Evolutionary conservation across 2,329 filamentous ascomycete genomes (phyloP).

Genomic region (Aureobasidium melanogenum): DNA sequence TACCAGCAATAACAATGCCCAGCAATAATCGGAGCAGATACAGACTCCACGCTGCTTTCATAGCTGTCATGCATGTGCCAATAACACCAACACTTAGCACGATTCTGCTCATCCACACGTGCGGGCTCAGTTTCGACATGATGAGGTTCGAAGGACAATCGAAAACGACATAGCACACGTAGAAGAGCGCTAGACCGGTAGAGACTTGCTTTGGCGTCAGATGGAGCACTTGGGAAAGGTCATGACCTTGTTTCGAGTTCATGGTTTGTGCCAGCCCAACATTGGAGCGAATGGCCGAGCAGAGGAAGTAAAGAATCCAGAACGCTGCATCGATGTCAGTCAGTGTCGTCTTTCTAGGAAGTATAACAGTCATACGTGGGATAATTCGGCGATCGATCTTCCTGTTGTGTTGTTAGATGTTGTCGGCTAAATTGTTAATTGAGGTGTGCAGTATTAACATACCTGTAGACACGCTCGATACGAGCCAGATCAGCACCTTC

Average conservation of each 20-base stretch:
- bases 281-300: conserved; percentile 84
- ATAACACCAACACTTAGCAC: conserved; percentile 81
- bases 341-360: neutral
- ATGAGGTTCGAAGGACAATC: conserved; percentile 81
- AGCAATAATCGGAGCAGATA: conserved; percentile 79
- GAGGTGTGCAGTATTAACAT: neutral
- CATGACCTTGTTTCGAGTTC: conserved; percentile 63
- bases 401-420: neutral
- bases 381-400: conserved; percentile 25
- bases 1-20: conserved; percentile 79
- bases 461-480: conserved; percentile 15
- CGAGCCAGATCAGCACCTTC: conserved; percentile 6
- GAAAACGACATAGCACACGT: conserved; percentile 85
- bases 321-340: conserved; percentile 48
- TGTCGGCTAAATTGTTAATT: neutral
- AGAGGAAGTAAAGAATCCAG: conserved; percentile 85
- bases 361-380: conserved; percentile 14
- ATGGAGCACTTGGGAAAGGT: conserved; percentile 62
- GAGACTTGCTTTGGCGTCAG: conserved; percentile 70
- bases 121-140: conserved; percentile 77
- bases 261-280: conserved; percentile 92
- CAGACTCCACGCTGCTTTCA: conserved; percentile 74
- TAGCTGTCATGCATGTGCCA: conserved; percentile 73
- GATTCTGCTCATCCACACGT: conserved; percentile 87
- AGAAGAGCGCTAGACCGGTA: conserved; percentile 78